Percentiles rank a stretch among this genome's conserved stretches.
Conservation (phyloP, 345 rosid genomes). For the Citrus australasica region DNA sequence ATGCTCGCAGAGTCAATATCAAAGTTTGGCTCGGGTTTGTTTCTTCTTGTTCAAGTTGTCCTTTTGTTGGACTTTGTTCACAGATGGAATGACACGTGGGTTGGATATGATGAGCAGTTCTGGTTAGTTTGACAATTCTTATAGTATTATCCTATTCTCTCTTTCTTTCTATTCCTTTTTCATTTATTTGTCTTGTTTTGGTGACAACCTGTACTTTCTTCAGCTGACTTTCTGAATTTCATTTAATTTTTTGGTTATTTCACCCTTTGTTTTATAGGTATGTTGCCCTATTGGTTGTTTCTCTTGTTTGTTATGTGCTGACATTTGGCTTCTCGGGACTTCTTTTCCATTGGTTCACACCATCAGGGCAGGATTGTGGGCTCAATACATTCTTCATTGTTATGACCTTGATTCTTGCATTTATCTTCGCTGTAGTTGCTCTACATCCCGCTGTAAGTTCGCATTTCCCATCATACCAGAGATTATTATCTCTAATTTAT, state of each 20-base stretch:
- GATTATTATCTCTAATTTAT: neutral
- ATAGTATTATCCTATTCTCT: neutral
- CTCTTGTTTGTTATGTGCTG: constrained; percentile 80
- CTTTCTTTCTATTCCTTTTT: neutral
- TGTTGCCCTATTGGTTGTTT: constrained; percentile 69
- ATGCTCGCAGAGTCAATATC: constrained; percentile 66
- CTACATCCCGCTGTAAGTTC: constrained; percentile 90
- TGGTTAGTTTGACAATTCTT: constrained; percentile 55
- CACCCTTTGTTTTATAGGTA: constrained; percentile 48
- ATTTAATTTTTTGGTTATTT: constrained; percentile 3
- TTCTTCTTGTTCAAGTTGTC: constrained; percentile 97
- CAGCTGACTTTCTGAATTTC: neutral
- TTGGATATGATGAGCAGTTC: constrained; percentile 92
- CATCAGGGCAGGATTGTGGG: constrained; percentile 98
- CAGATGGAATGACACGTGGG: constrained; percentile 99
- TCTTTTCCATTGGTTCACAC: constrained; percentile 96
- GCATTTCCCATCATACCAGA: neutral
- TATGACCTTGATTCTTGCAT: constrained; percentile 60
- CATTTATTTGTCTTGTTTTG: neutral
- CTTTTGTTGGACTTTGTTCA: constrained; percentile 98
- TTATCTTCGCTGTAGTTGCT: constrained; percentile 77
- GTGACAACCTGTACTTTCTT: neutral
- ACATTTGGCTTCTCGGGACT: constrained; percentile 91
- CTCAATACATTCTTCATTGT: constrained; percentile 85
- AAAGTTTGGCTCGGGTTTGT: constrained; percentile 95